These are phyloP conservation scores for Kodamaea alishanica DNA, from an alignment of 1,139 yeast genomes.

Conservation along the genomic window DNA sequence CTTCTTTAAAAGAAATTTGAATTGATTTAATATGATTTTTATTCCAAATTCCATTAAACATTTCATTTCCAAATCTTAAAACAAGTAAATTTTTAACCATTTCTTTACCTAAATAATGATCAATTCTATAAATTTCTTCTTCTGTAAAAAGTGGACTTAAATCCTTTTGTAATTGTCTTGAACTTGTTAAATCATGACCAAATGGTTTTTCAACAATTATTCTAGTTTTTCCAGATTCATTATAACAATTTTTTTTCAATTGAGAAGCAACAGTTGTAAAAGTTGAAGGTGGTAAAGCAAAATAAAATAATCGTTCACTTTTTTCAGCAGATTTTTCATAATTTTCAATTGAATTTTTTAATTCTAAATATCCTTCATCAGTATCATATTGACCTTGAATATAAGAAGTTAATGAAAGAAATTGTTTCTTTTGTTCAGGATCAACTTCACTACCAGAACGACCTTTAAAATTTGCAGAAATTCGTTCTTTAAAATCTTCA, in stretches of 20 bases:
- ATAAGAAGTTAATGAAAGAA: slow-evolving; percentile 63
- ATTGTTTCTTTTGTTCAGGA: slow-evolving; percentile 37
- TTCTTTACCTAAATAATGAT: slow-evolving; percentile 96
- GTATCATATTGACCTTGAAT: slow-evolving; percentile 77
- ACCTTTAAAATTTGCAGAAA: slow-evolving; percentile 63
- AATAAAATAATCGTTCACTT: slow-evolving; percentile 77
- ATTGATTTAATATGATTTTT: slow-evolving; percentile 70
- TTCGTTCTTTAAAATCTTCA: slow-evolving; percentile 64
- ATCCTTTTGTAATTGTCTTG: slow-evolving; percentile 70
- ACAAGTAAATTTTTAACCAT: slow-evolving; percentile 92
- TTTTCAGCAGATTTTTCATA: slow-evolving; percentile 50
- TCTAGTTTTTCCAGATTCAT: slow-evolving; percentile 62
- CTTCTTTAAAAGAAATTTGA: slow-evolving; percentile 91
- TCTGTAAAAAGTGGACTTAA: slow-evolving; percentile 86
- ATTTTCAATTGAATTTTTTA: slow-evolving; percentile 52
- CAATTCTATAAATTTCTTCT: slow-evolving; percentile 91
- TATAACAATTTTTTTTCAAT: slow-evolving; percentile 67
- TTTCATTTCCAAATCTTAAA: slow-evolving; percentile 83
- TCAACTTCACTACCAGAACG: slow-evolving; percentile 43
- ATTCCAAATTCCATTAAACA: slow-evolving; percentile 85
- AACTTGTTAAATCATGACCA: slow-evolving; percentile 82
- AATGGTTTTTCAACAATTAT: slow-evolving; percentile 95
- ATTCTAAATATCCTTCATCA: slow-evolving; percentile 63
- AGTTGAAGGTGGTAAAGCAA: slow-evolving; percentile 93
- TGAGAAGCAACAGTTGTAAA: slow-evolving; percentile 76